Evolutionary conservation across 2,329 filamentous ascomycete species (phyloP).

Genomic region (Ciborinia camelliae): DNA sequence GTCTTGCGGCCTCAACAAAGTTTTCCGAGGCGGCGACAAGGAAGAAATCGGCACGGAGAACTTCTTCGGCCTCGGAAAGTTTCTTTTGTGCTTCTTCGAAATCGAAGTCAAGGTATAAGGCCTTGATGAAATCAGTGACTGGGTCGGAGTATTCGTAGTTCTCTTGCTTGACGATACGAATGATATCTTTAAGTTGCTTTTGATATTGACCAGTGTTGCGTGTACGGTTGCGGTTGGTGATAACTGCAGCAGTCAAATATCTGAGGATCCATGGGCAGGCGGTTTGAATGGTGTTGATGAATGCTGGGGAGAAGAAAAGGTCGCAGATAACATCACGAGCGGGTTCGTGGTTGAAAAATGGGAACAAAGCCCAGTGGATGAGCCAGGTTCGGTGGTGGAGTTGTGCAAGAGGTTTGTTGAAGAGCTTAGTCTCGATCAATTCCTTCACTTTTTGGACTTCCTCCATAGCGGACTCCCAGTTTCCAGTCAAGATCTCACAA

Average conservation of each 20-base stretch:
- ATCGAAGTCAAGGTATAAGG: constrained; percentile 92
- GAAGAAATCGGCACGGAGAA: constrained; percentile 94
- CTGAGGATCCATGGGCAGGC: constrained; percentile 94
- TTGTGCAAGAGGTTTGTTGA: constrained; percentile 93
- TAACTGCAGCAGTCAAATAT: constrained; percentile 90
- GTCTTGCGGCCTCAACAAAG: constrained; percentile 90
- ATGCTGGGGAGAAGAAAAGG: constrained; percentile 93
- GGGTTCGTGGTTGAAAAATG: constrained; percentile 95
- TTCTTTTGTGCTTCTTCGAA: constrained; percentile 95
- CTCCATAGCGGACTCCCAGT: constrained; percentile 92
- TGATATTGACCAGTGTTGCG: constrained; percentile 87
- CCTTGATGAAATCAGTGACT: constrained; percentile 93
- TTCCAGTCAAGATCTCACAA: constrained; percentile 88
- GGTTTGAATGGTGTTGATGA: constrained; percentile 99
- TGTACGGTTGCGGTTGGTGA: constrained; percentile 78
- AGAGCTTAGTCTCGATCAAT: constrained; percentile 88
- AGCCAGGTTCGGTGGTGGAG: constrained; percentile 96
- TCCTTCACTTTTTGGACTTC: constrained; percentile 89
- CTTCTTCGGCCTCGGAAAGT: constrained; percentile 81
- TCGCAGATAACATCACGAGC: constrained; percentile 90
- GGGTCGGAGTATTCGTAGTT: constrained; percentile 97
- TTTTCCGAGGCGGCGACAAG: constrained; percentile 76
- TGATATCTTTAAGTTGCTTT: constrained; percentile 97
- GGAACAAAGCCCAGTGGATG: constrained; percentile 97
- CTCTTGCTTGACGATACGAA: constrained; percentile 94